phyloP scores from a whole-genome alignment of 192 early-diverging fungal genomes.

The Chytriomyces sp. region DNA sequence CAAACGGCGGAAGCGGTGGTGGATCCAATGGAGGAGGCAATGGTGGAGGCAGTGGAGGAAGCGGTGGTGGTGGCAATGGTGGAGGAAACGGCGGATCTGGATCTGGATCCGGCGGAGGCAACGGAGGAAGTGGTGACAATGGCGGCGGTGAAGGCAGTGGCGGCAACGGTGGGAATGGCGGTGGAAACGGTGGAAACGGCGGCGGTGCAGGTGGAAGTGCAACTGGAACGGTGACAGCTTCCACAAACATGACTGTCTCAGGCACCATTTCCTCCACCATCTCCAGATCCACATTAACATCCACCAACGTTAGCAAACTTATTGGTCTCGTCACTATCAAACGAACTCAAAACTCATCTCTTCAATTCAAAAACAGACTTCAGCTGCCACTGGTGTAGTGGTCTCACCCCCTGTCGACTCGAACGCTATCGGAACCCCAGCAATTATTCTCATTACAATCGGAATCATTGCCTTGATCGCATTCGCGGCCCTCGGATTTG shows the following conservation, averaged over 20 bases:
- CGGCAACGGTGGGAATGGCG: neutral
- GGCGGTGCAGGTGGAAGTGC: neutral
- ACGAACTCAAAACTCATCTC: neutral
- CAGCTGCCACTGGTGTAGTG: neutral
- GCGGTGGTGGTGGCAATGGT: too few relatives aligned
- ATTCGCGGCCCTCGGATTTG: neutral
- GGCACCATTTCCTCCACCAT: neutral
- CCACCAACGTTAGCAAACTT: neutral
- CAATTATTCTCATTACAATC: conserved; percentile 12
- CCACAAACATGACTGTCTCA: neutral
- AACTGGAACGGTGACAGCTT: conserved; percentile 6
- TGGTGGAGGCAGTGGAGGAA: too few relatives aligned
- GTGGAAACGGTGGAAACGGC: neutral
- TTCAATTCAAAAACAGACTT: neutral
- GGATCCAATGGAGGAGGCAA: too few relatives aligned
- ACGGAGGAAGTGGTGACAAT: conserved; percentile 4
- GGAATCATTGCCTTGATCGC: conserved; percentile 13
- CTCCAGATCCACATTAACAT: neutral
- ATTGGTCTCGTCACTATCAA: neutral
- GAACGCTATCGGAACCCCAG: conserved; percentile 6
- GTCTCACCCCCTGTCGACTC: neutral
- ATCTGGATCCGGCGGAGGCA: neutral
- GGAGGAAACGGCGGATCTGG: too few relatives aligned
- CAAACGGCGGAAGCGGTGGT: conserved; percentile 4
- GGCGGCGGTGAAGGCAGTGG: neutral